A percentile compares a stretch with the other conserved stretches of the same genome.
Conservation (phyloP, 148 eudicot species). For the Agrostemma githago region DNA sequence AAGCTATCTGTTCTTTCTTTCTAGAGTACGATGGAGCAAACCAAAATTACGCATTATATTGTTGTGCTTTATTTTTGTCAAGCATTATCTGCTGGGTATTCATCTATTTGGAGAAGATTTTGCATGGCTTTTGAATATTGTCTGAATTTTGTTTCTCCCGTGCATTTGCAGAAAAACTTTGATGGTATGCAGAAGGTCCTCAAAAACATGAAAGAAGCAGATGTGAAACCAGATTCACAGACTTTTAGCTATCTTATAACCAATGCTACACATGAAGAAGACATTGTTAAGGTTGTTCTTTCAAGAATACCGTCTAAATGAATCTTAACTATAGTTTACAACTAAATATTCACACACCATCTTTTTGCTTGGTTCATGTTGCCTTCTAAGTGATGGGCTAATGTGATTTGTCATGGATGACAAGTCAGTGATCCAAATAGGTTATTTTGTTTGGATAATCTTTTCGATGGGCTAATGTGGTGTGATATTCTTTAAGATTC, state of each 20-base stretch:
- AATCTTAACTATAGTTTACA: background rate
- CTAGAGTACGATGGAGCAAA: background rate
- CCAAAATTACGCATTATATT: background rate
- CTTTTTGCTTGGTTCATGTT: background rate
- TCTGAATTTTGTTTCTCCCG: background rate
- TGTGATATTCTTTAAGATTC: no score
- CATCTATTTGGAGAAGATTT: conserved; percentile 10
- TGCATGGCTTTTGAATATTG: background rate
- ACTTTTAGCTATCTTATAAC: conserved; percentile 72
- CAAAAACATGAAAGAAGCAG: conserved; percentile 61
- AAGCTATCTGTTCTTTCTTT: background rate
- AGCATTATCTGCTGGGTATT: background rate
- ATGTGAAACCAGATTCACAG: conserved; percentile 64
- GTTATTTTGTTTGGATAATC: no score
- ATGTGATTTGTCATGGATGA: background rate
- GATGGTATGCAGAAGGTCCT: conserved; percentile 48
- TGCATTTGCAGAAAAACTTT: conserved; percentile 58
- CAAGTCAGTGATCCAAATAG: no score
- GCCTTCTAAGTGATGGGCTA: no score
- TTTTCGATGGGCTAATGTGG: no score
- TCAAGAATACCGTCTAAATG: background rate
- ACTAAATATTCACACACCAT: background rate
- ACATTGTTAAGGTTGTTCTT: conserved; percentile 54
- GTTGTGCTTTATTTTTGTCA: background rate
- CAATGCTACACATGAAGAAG: conserved; percentile 53